Evolutionary conservation across 2,329 filamentous ascomycete genomes (phyloP).

Genomic region (Botrytis aclada): DNA sequence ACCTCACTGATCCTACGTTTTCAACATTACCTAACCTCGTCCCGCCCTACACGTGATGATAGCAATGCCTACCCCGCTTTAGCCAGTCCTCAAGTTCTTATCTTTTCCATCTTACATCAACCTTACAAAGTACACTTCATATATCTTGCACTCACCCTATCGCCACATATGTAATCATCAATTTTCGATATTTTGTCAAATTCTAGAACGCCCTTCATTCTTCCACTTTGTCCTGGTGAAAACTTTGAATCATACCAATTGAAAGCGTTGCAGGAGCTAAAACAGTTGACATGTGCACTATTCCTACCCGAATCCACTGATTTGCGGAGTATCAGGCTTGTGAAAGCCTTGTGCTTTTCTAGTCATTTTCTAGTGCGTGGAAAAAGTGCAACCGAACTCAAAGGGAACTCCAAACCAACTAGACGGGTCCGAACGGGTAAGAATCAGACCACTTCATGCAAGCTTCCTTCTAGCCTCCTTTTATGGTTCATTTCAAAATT

Average conservation of each 20-base stretch:
- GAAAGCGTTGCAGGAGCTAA: neutral
- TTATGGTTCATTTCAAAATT: neutral
- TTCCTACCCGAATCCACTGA: neutral
- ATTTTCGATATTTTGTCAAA: neutral
- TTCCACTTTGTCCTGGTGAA: neutral
- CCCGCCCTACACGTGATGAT: neutral
- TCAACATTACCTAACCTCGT: neutral
- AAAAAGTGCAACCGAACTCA: neutral
- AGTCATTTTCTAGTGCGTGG: neutral
- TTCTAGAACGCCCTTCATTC: neutral
- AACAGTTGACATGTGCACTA: neutral
- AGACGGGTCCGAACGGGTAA: neutral
- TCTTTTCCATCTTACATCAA: neutral
- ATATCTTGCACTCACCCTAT: neutral
- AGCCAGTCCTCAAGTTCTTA: neutral
- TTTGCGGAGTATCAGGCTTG: neutral
- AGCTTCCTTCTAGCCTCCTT: neutral
- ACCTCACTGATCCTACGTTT: neutral
- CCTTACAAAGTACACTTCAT: neutral
- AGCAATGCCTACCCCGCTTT: neutral
- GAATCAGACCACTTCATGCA: neutral
- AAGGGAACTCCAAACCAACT: neutral
- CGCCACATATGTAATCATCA: neutral
- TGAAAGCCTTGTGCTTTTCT: neutral
- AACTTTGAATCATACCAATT: neutral